phyloP scores from a whole-genome alignment of 306 rosid species.

The Fagus sylvatica region DNA sequence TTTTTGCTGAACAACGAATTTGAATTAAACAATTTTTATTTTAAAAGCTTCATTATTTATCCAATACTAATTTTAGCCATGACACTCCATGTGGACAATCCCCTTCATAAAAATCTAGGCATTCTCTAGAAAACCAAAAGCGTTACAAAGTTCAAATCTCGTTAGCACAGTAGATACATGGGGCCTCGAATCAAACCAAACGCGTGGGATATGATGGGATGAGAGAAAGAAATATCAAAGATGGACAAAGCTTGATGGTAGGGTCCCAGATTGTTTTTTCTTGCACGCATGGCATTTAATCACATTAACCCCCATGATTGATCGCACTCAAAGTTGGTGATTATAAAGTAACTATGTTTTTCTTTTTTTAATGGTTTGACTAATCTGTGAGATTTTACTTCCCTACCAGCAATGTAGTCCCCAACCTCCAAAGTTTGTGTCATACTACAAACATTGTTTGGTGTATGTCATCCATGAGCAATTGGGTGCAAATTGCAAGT shows the following conservation, averaged over 20 bases:
- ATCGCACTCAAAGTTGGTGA: slow-evolving; percentile 30
- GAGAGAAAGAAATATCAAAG: slow-evolving; percentile 19
- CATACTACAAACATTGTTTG: no score
- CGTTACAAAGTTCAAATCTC: no score
- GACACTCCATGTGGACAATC: no score
- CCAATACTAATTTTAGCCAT: no score
- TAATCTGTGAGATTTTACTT: not conserved
- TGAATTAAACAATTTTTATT: no score
- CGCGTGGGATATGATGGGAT: slow-evolving; percentile 5
- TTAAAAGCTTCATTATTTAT: no score
- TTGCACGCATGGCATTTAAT: slow-evolving; percentile 45
- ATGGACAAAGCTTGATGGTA: slow-evolving; percentile 39
- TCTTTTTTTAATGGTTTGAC: not conserved
- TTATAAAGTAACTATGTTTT: slow-evolving; percentile 8
- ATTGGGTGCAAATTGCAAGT: no score
- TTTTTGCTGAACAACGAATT: no score
- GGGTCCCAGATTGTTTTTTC: slow-evolving; percentile 33
- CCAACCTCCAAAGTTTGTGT: not conserved
- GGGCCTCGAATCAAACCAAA: slow-evolving; percentile 1
- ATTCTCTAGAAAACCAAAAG: no score
- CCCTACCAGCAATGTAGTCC: not conserved
- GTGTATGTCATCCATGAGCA: no score
- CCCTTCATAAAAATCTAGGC: no score
- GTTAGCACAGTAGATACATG: not conserved
- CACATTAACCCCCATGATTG: slow-evolving; percentile 23